Base-by-base conservation (phyloP, 2,329 filamentous ascomycete genomes). In the Trichoderma citrinoviride region DNA sequence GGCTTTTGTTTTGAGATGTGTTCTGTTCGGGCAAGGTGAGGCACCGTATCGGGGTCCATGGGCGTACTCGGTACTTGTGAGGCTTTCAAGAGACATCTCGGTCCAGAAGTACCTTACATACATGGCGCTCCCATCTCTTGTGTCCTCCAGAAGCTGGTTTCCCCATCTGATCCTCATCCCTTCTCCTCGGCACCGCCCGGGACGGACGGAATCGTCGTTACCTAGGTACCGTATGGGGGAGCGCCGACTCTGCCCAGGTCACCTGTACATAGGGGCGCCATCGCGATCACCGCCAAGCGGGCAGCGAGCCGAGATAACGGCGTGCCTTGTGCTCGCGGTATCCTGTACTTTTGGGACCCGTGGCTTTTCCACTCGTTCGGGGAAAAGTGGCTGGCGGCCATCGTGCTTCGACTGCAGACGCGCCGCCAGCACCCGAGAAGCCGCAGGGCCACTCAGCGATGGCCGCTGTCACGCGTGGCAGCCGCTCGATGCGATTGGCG, bases 401-500 rank as follows among this genome's bases (percentile, higher is more conserved):
- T 50, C 47, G 14, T 37, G 29, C 27, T 29, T 37, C 2, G 27
- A 50, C 27, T 47, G 41, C 40, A 56, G 40, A 53, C 49, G 58
- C 58, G 58, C 58, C 58, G 58, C 33, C 25, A 61, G 46, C 43
- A 47, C 61, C 61, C 50, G 49, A n/a, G n/a, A 50, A 47, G 40
- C 41, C 52, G 61, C 29, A 56, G 47, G 53, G 53, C 65, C 65
- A 66, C 46, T 66, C 53, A 66, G 65, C 61, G 61, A 66, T 60
- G 44, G 61, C 23, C 61, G 55, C 49, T 46, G 65, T 61, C 60
- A 40, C 65, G 65, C 65, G 65, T 66, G 65, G 65, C 65, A 61
- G 47, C 33, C 54, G 44, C 46, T 23, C 29, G 50, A 62, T 61
- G 33, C 49, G 49, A 52, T 52, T 52, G 57, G 33, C 54, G 25